Base-by-base conservation (phyloP, 108 stramenopile species). In the Bacterosira constricta region DNA sequence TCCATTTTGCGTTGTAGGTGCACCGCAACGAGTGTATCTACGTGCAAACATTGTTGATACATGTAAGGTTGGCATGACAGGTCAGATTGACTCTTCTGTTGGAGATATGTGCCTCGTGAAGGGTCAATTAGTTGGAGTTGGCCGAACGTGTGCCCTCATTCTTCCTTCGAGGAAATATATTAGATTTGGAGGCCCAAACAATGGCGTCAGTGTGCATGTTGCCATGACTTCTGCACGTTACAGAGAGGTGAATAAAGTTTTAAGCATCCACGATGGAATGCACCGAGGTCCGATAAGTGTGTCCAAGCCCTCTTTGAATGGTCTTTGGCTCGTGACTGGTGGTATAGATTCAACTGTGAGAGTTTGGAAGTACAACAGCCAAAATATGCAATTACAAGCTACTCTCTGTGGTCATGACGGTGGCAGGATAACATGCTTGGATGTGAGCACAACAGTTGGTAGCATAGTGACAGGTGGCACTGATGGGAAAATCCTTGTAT, bases 1-100 rank as follows among this genome's bases (percentile, higher is more conserved):
- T 37, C 96, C 97, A n/a, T 91, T 98, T 47, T 95, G 96, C 67
- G 85, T 98, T 38, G 93, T 96, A 11, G 97, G 97, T n/a, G 92
- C 94, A 9, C 90, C 92, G 10, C 88, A 95, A 57, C 69, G 80
- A 29, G 88, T 92, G 27, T 71, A 82, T 45, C 71, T 98, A 51
- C 75, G 81, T 39, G 76, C 77, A 15, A 66, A 59, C 27, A 56
- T 63, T 7, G 80, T 81, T 26, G 94, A 92, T 11, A 77, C 82
- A 17, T 89, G 87, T 52, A 86, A 86, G 53, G 44, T 91, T 57
- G 94, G 94, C 4, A 73, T 92, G 51, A 53, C 63, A 39, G 90
- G 86, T 6, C 88, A 90, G 56, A 67, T 61, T 2, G 90, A 91
- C 21, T 83, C 79, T 17, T 79, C 90, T 55, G 92, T 97, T 26